Conservation (phyloP, 495 filamentous ascomycete genomes). For the Jackrogersella minutella region DNA sequence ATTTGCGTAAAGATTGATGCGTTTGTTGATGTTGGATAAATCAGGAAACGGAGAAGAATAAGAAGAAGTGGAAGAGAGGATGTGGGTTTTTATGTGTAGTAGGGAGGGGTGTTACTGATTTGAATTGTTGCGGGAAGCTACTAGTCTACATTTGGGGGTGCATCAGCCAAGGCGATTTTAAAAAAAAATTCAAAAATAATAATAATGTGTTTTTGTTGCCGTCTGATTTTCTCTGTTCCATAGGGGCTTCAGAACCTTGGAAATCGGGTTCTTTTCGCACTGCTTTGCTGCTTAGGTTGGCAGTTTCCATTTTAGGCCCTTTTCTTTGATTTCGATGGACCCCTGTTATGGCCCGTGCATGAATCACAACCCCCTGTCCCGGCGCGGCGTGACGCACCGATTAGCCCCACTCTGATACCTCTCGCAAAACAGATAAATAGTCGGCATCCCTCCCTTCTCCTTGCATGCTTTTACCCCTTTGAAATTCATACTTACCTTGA, state of each 20-base stretch:
- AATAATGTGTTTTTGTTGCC: slow-evolving; percentile 19
- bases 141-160: slow-evolving; percentile 43
- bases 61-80: slow-evolving; percentile 36
- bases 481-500: too few species aligned
- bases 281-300: slow-evolving; percentile 30
- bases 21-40: slow-evolving; percentile 45
- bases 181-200: slow-evolving; percentile 18
- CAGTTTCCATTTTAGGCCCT: slow-evolving; percentile 20
- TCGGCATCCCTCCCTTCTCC: too few species aligned
- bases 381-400: background rate
- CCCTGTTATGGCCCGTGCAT: slow-evolving; percentile 25
- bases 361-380: background rate
- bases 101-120: slow-evolving; percentile 39
- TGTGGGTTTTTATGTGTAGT: slow-evolving; percentile 26
- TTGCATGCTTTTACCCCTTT: too few species aligned
- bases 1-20: slow-evolving; percentile 40
- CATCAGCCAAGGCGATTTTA: slow-evolving; percentile 27
- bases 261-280: too few species aligned
- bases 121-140: slow-evolving; percentile 36
- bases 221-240: slow-evolving; percentile 31
- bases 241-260: slow-evolving; percentile 1
- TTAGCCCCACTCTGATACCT: too few species aligned
- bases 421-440: too few species aligned
- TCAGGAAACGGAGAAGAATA: slow-evolving; percentile 41
- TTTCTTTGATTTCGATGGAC: slow-evolving; percentile 25